Evolutionary conservation across 345 rosid genomes (phyloP).

Genomic region (Mallotus nudiflorus): DNA sequence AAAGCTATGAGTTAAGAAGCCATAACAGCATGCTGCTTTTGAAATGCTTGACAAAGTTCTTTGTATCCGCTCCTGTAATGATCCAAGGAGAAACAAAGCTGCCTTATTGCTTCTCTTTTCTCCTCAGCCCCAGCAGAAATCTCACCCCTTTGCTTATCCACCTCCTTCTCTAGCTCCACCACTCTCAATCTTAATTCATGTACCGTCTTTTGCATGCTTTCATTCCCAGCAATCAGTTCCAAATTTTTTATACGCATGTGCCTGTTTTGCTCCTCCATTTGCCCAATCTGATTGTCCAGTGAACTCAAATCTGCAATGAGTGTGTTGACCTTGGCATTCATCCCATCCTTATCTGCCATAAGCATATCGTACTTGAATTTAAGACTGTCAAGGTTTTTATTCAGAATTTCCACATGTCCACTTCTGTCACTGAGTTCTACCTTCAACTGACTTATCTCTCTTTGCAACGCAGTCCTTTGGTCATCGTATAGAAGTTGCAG

Average conservation of each 20-base stretch:
- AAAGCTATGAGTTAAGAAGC: slow-evolving; percentile 31
- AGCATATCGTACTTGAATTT: slow-evolving; percentile 29
- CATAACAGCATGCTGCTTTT: slow-evolving; percentile 36
- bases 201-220: slow-evolving; percentile 26
- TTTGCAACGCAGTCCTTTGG: slow-evolving; percentile 35
- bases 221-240: slow-evolving; percentile 36
- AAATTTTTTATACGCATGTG: slow-evolving; percentile 51
- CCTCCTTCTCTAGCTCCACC: slow-evolving; percentile 38
- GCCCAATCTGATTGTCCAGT: slow-evolving; percentile 38
- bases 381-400: slow-evolving; percentile 29
- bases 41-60: slow-evolving; percentile 51
- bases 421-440: slow-evolving; percentile 43
- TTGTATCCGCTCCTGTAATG: slow-evolving; percentile 72
- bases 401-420: slow-evolving; percentile 34
- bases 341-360: slow-evolving; percentile 41
- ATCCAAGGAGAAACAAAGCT: slow-evolving; percentile 79
- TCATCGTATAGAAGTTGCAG: slow-evolving; percentile 6
- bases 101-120: slow-evolving; percentile 86
- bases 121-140: slow-evolving; percentile 62
- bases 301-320: slow-evolving; percentile 39
- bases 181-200: slow-evolving; percentile 41
- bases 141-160: slow-evolving; percentile 42
- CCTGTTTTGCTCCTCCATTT: slow-evolving; percentile 50
- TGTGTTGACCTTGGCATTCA: slow-evolving; percentile 25
- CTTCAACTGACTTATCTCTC: slow-evolving; percentile 40